These are phyloP conservation scores for Salix purpurea DNA, from an alignment of 345 rosid genomes.

Conservation along the genomic window DNA sequence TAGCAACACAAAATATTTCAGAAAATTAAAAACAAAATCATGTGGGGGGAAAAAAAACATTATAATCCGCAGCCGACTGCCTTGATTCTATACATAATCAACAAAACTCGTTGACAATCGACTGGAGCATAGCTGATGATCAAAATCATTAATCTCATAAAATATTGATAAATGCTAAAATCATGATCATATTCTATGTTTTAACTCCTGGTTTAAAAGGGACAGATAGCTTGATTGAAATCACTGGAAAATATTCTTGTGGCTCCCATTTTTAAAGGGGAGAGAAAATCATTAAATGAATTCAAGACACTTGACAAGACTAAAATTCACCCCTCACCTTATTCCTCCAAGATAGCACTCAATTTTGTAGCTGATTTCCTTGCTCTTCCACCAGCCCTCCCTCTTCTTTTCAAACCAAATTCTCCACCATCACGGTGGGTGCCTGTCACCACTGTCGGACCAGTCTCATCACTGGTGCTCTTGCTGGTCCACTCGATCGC, in stretches of 20 bases:
- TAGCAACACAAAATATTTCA: too few species aligned
- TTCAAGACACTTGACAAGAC: not conserved
- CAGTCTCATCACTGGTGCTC: not conserved
- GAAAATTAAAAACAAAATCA: too few species aligned
- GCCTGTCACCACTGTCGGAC: not conserved
- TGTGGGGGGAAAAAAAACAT: too few species aligned
- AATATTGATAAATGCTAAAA: too few species aligned
- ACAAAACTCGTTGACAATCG: too few species aligned
- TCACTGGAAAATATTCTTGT: not conserved
- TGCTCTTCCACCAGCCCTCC: not conserved
- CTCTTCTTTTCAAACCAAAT: not conserved
- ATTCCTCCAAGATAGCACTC: constrained; percentile 11
- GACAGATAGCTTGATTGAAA: not conserved
- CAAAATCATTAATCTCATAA: too few species aligned
- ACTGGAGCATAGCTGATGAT: too few species aligned
- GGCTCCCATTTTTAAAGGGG: not conserved
- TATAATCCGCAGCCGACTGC: too few species aligned
- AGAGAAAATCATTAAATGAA: not conserved
- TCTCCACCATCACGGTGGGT: not conserved
- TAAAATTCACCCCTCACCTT: not conserved
- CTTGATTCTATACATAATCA: too few species aligned
- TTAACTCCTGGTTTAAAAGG: not conserved
- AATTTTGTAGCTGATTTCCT: not conserved
- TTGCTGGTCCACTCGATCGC: not conserved
- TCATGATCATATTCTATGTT: too few species aligned